phyloP scores from a whole-genome alignment of 2,329 filamentous ascomycete genomes.

The Amphichorda felina region DNA sequence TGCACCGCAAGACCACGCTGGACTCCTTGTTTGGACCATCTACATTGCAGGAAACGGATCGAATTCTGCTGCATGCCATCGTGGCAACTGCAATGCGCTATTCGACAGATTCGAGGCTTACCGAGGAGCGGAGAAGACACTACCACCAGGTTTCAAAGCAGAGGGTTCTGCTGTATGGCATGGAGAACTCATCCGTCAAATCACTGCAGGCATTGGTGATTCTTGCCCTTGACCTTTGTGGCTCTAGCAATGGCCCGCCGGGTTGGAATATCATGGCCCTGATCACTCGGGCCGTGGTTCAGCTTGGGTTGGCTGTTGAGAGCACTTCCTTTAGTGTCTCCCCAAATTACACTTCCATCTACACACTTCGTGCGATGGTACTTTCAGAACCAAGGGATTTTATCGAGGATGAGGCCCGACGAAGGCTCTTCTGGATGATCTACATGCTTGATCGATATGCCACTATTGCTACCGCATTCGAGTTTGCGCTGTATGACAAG shows the following conservation, averaged over 20 bases:
- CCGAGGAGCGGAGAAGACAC: slow-evolving; percentile 56
- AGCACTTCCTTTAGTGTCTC: slow-evolving; percentile 67
- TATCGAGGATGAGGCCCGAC: slow-evolving; percentile 78
- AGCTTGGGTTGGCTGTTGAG: slow-evolving; percentile 76
- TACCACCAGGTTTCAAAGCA: slow-evolving; percentile 78
- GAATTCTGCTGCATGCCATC: slow-evolving; percentile 75
- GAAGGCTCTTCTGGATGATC: slow-evolving; percentile 87
- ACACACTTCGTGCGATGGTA: slow-evolving; percentile 76
- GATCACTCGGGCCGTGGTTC: slow-evolving; percentile 80
- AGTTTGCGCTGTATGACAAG: slow-evolving; percentile 79
- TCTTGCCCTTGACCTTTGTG: slow-evolving; percentile 72
- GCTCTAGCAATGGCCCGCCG: slow-evolving; percentile 78
- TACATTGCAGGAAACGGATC: slow-evolving; percentile 67
- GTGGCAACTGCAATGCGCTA: slow-evolving; percentile 81
- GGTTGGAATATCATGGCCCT: slow-evolving; percentile 87
- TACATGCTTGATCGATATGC: slow-evolving; percentile 85
- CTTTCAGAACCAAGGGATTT: slow-evolving; percentile 75
- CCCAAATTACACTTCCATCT: slow-evolving; percentile 74
- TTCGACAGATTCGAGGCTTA: slow-evolving; percentile 65
- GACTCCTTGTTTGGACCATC: slow-evolving; percentile 72
- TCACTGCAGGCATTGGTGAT: slow-evolving; percentile 81
- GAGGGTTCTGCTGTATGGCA: slow-evolving; percentile 73
- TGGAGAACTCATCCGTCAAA: slow-evolving; percentile 84
- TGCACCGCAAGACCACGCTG: slow-evolving; percentile 74
- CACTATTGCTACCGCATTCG: slow-evolving; percentile 82